phyloP scores from a whole-genome alignment of 2,329 filamentous ascomycete genomes.

The Cladophialophora psammophila region DNA sequence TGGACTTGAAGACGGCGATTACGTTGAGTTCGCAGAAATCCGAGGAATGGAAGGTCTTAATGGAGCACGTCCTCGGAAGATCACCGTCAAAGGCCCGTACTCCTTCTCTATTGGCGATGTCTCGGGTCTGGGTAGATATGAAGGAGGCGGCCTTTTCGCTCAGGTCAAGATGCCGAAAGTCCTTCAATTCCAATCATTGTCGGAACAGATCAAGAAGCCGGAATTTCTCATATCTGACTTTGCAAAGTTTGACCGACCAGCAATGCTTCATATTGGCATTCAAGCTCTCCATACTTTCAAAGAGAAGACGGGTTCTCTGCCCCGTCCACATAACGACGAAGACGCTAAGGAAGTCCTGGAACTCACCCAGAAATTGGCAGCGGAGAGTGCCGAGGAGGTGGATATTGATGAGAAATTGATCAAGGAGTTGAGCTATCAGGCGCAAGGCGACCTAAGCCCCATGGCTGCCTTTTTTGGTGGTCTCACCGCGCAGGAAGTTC shows the following conservation, averaged over 20 bases:
- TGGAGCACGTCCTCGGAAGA: conserved; percentile 80
- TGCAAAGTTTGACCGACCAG: conserved; percentile 94
- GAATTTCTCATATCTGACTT: conserved; percentile 93
- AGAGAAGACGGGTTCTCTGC: conserved; percentile 72
- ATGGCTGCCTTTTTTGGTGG: conserved; percentile 97
- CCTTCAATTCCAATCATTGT: conserved; percentile 84
- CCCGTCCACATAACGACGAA: conserved; percentile 80
- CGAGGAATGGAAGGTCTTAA: conserved; percentile 93
- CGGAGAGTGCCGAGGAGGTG: conserved; percentile 70
- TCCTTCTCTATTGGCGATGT: conserved; percentile 98
- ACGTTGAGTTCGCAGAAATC: conserved; percentile 91
- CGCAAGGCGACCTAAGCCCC: conserved; percentile 85
- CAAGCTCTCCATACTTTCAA: conserved; percentile 90
- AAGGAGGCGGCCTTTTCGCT: conserved; percentile 85
- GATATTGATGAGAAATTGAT: conserved; percentile 93
- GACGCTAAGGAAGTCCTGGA: conserved; percentile 82
- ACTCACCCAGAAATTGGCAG: conserved; percentile 76
- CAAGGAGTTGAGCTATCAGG: conserved; percentile 93
- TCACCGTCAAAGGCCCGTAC: conserved; percentile 94
- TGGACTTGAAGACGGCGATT: conserved; percentile 94
- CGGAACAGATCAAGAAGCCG: conserved; percentile 79
- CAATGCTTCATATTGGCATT: conserved; percentile 89
- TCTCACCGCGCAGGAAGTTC: conserved; percentile 88
- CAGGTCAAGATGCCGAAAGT: conserved; percentile 99
- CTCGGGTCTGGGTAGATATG: conserved; percentile 82